Percentiles rank a stretch among this genome's conserved stretches.
Evolutionary conservation across 257 asterid species (phyloP).

Genomic region (Oldenlandia corymbosa): DNA sequence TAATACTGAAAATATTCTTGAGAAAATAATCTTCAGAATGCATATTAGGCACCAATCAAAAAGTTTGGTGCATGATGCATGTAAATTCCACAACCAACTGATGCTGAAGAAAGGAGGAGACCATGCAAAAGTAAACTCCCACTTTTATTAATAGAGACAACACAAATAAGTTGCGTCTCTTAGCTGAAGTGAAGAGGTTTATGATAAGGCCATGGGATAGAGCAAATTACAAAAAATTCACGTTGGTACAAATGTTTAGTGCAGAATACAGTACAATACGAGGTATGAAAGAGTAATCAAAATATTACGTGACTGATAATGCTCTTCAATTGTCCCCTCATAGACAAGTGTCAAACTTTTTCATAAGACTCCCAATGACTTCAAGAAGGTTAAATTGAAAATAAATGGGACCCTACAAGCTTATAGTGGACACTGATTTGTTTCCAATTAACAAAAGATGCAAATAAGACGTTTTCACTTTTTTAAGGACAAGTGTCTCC

Average conservation of each 20-base stretch:
- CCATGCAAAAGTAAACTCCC: constrained; percentile 7
- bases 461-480: constrained; percentile 5
- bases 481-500: neutral
- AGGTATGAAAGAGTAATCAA: neutral
- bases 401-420: constrained; percentile 10
- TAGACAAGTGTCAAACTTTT: neutral
- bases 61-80: constrained; percentile 63
- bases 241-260: neutral
- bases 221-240: neutral
- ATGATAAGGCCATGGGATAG: neutral
- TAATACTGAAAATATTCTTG: neutral
- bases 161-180: neutral
- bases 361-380: neutral
- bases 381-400: neutral
- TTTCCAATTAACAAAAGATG: constrained; percentile 10
- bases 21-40: neutral
- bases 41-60: constrained; percentile 25
- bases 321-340: neutral
- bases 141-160: neutral
- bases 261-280: constrained; percentile 3
- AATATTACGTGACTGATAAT: neutral
- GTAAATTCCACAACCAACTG: constrained; percentile 56
- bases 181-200: neutral
- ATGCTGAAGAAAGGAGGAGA: neutral
- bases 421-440: constrained; percentile 13